phyloP scores from a whole-genome alignment of 2,329 filamentous ascomycete species.

The Venturia effusa region DNA sequence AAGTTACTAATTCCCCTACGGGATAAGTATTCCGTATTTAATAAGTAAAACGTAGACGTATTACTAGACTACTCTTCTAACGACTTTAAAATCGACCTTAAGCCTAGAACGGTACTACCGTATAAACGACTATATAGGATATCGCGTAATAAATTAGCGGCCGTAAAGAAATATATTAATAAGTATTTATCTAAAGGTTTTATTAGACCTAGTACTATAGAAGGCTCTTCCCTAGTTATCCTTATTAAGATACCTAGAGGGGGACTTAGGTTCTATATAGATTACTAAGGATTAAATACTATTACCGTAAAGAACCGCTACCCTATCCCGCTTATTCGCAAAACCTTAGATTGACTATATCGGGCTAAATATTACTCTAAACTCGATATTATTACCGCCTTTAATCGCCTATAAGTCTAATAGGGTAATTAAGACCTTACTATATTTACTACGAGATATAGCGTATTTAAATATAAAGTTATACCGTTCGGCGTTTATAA shows the following conservation, averaged over 20 bases:
- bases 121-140: not conserved
- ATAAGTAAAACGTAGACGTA: no score
- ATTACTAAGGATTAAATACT: no score
- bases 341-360: no score
- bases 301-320: no score
- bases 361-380: no score
- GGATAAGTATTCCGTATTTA: no score
- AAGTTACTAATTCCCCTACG: not conserved
- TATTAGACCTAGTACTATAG: not conserved
- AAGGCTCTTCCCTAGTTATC: not conserved
- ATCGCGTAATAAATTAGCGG: no score
- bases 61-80: not conserved
- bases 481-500: no score
- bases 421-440: slow-evolving; percentile 23
- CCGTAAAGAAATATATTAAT: not conserved
- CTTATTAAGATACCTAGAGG: slow-evolving; percentile 1
- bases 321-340: no score
- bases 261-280: no score
- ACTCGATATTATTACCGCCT: no score
- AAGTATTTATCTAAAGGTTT: no score
- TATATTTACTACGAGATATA: slow-evolving; percentile 23
- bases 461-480: slow-evolving; percentile 25
- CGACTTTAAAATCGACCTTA: not conserved
- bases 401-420: slow-evolving; percentile 23
- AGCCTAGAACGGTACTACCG: not conserved